Conservation (phyloP, 495 filamentous ascomycete species). For the Lichenothelia convexa region DNA sequence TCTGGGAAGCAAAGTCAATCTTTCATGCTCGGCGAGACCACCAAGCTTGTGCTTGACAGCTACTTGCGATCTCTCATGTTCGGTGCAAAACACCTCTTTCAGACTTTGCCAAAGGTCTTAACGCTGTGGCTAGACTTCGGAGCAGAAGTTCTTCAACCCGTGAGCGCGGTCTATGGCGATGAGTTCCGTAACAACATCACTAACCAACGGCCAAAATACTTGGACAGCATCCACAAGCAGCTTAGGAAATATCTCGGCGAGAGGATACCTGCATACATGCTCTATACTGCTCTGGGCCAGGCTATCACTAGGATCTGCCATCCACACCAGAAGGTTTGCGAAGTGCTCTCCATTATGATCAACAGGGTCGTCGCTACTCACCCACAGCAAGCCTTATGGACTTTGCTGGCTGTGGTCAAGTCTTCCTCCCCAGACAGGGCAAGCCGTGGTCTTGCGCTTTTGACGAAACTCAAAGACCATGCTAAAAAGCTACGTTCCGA, state of each 20-base stretch:
- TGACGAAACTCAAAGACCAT: slow-evolving; percentile 27
- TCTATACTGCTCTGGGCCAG: slow-evolving; percentile 85
- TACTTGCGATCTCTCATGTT: slow-evolving; percentile 71
- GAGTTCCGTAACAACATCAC: slow-evolving; percentile 20
- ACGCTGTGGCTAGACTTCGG: slow-evolving; percentile 92
- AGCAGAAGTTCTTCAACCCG: slow-evolving; percentile 40
- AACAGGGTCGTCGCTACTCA: slow-evolving; percentile 59
- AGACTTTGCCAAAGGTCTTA: slow-evolving; percentile 73
- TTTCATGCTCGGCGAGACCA: slow-evolving; percentile 55
- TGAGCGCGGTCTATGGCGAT: too few species aligned
- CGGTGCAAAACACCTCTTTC: slow-evolving; percentile 87
- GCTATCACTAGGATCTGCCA: slow-evolving; percentile 85
- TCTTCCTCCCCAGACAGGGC: slow-evolving; percentile 32
- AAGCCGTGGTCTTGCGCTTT: slow-evolving; percentile 31
- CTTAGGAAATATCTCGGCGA: slow-evolving; percentile 55
- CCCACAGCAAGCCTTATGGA: slow-evolving; percentile 90
- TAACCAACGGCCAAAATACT: slow-evolving; percentile 40
- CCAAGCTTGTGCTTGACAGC: slow-evolving; percentile 82
- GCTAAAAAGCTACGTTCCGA: slow-evolving; percentile 20
- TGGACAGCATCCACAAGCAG: slow-evolving; percentile 52
- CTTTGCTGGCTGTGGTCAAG: slow-evolving; percentile 61
- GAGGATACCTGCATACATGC: slow-evolving; percentile 66
- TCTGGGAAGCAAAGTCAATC: slow-evolving; percentile 40
- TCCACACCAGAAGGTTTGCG: slow-evolving; percentile 55
- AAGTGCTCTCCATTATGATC: slow-evolving; percentile 57